Evolutionary conservation across 1,284 basidiomycete species (phyloP).

Genomic region (Ganoderma resinaceum): DNA sequence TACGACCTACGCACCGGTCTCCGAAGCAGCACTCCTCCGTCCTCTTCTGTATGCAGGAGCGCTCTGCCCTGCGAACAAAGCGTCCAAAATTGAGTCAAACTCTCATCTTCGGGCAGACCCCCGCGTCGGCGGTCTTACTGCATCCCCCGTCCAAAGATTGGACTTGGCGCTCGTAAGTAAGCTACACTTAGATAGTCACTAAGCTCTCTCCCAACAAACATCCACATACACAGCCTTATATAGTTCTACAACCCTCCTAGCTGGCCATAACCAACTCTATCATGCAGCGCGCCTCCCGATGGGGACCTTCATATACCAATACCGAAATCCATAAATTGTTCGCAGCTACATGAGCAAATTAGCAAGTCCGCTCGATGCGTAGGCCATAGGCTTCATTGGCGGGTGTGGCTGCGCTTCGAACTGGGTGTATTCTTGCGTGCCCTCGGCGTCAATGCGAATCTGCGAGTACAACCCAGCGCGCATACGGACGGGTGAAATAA

Average conservation of each 20-base stretch:
- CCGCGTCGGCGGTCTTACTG: background rate
- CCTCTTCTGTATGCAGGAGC: background rate
- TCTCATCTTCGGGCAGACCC: background rate
- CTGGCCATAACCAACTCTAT: background rate
- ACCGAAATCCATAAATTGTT: background rate
- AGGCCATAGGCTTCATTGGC: conserved; percentile 93
- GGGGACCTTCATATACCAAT: background rate
- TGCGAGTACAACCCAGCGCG: conserved; percentile 37
- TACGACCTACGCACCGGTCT: background rate
- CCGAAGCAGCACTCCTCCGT: background rate
- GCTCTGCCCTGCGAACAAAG: background rate
- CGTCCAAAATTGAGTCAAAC: background rate
- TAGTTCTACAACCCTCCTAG: background rate
- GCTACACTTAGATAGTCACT: conserved; percentile 8
- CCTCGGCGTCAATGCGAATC: conserved; percentile 85
- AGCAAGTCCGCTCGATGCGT: conserved; percentile 69
- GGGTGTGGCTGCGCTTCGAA: conserved; percentile 92
- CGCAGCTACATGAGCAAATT: conserved; percentile 62
- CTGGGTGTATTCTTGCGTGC: conserved; percentile 79
- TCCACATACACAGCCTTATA: background rate
- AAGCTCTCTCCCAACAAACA: background rate
- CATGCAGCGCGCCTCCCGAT: background rate
- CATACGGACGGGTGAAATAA: conserved; percentile 14
- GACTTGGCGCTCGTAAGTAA: conserved; percentile 1
- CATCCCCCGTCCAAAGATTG: background rate